A percentile compares a stretch with the other conserved stretches of the same genome.
Evolutionary conservation across 306 rosid genomes (phyloP).

Genomic region (barrel medic (Medicago truncatula)): DNA sequence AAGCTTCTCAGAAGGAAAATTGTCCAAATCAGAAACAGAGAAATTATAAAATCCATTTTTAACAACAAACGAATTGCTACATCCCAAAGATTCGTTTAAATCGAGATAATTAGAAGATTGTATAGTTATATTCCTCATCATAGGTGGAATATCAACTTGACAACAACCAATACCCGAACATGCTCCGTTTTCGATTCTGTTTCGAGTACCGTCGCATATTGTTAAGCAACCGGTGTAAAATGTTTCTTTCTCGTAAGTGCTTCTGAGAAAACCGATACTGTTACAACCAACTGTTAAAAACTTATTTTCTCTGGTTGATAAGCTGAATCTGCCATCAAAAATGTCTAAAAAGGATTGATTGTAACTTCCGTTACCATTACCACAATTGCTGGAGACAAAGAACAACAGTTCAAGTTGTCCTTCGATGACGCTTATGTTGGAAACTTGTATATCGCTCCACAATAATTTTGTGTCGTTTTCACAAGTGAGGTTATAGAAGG

Average conservation of each 20-base stretch:
- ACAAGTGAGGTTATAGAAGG: neutral
- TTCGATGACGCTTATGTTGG: neutral
- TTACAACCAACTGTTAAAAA: neutral
- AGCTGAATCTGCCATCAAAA: neutral
- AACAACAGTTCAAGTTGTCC: neutral
- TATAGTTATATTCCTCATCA: neutral
- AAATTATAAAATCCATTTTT: neutral
- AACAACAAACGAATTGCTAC: neutral
- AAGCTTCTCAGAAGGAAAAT: neutral
- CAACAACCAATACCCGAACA: conserved; percentile 43
- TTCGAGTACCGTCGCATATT: neutral
- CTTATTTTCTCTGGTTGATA: conserved; percentile 26
- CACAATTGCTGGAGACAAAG: neutral
- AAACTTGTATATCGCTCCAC: neutral
- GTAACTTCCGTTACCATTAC: no score
- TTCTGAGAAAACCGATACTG: neutral
- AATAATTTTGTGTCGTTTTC: neutral
- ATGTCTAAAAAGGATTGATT: neutral
- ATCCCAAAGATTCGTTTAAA: neutral
- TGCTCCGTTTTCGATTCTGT: neutral
- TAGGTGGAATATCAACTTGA: neutral
- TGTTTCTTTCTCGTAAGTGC: neutral
- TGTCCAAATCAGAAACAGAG: neutral
- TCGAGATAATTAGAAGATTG: neutral
- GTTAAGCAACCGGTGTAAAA: neutral